A percentile compares a stretch with the other conserved stretches of the same genome.
These are phyloP conservation scores for Leccinum boreale DNA, from an alignment of 768 basidiomycete genomes.

Conservation along the genomic window DNA sequence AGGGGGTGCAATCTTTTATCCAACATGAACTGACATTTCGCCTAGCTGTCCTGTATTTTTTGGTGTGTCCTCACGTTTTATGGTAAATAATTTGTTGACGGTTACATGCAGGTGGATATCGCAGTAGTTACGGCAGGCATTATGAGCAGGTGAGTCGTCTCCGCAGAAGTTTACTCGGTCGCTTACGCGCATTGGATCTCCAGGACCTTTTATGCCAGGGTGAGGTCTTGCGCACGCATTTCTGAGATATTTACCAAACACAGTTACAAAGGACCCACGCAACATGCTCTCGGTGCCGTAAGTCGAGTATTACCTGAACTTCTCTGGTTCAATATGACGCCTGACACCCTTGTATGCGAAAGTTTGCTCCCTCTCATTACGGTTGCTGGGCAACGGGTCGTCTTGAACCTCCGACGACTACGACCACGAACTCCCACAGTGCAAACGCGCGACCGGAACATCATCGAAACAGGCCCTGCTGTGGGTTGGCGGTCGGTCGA, in stretches of 20 bases:
- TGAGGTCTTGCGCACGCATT: not conserved
- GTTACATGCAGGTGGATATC: not conserved
- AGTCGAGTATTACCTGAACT: not conserved
- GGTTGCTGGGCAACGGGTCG: conserved; percentile 15
- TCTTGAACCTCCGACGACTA: conserved; percentile 13
- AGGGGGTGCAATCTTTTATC: not conserved
- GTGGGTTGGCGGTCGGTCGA: not conserved
- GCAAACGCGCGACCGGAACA: not conserved
- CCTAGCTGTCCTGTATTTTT: not conserved
- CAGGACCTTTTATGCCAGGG: not conserved
- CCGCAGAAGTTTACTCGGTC: not conserved
- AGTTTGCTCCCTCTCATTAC: conserved; percentile 10
- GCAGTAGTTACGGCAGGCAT: not conserved
- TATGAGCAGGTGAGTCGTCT: conserved; percentile 2
- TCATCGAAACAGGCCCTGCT: not conserved
- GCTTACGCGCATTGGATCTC: not conserved
- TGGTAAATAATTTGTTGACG: not conserved
- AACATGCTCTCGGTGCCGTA: conserved; percentile 1
- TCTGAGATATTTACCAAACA: not conserved
- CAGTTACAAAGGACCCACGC: conserved; percentile 1
- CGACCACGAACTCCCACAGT: not conserved
- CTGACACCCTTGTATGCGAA: not conserved
- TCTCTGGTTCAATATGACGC: not conserved
- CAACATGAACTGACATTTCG: not conserved
- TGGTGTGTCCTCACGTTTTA: not conserved